Conservation (phyloP, 2,329 filamentous ascomycete genomes). For the Aspergillus pseudoterreus region DNA sequence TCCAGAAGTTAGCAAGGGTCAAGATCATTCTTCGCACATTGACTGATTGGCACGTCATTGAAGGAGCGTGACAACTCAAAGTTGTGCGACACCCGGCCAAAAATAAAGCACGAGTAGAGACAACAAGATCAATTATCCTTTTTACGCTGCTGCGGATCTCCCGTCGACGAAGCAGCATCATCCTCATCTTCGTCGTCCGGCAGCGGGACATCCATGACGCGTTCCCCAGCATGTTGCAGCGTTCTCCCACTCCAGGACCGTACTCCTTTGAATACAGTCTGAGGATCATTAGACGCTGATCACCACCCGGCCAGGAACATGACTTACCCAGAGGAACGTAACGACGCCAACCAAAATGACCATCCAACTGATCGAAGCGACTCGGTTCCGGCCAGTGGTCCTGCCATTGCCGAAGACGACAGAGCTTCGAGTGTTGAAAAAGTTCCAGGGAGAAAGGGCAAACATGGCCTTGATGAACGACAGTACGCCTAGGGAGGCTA, state of each 20-base stretch:
- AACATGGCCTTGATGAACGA: constrained; percentile 80
- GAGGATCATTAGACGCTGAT: constrained; percentile 16
- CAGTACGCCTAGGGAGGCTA: constrained; percentile 83
- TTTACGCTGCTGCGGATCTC: constrained; percentile 19
- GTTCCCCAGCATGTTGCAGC: constrained; percentile 74
- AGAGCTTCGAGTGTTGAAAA: constrained; percentile 67
- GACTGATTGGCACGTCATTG: constrained; percentile 94
- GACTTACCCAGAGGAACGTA: constrained; percentile 72
- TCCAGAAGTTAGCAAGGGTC: constrained; percentile 31
- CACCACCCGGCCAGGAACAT: not conserved
- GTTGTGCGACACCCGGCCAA: constrained; percentile 62
- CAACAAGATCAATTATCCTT: constrained; percentile 23
- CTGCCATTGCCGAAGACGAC: constrained; percentile 53
- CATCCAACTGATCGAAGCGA: constrained; percentile 74
- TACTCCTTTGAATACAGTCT: constrained; percentile 80
- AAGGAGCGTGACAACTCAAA: constrained; percentile 91
- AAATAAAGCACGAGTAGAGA: not conserved
- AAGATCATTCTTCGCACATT: constrained; percentile 76
- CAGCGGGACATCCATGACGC: constrained; percentile 69
- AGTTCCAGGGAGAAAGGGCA: constrained; percentile 69
- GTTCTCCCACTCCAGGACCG: constrained; percentile 67
- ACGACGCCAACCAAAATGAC: constrained; percentile 75
- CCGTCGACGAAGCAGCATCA: constrained; percentile 38
- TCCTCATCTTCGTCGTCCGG: constrained; percentile 57
- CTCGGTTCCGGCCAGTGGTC: constrained; percentile 68